Conservation (phyloP, 371 early-diverging fungal species). For the Apophysomyces trapeziformis region DNA sequence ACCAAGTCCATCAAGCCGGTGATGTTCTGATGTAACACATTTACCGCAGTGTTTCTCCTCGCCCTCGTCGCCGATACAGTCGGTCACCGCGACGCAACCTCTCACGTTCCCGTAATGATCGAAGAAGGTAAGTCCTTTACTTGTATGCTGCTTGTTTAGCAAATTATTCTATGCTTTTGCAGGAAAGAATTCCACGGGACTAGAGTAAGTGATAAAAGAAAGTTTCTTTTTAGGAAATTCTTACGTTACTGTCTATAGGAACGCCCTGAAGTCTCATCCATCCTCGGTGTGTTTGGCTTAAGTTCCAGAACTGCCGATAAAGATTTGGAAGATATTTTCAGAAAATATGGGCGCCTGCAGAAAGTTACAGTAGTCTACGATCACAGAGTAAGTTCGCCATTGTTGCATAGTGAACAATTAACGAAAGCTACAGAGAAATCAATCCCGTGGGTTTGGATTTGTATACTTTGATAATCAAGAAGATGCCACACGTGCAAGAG, state of each 20-base stretch:
- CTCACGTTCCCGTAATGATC: not conserved
- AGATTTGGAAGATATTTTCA: slow-evolving; percentile 73
- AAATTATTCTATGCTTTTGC: slow-evolving; percentile 5
- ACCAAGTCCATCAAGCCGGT: slow-evolving; percentile 11
- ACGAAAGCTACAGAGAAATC: slow-evolving; percentile 16
- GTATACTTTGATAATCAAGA: slow-evolving; percentile 84
- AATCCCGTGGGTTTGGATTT: slow-evolving; percentile 82
- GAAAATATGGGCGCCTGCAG: slow-evolving; percentile 65
- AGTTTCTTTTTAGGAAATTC: not conserved
- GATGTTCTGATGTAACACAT: slow-evolving; percentile 12
- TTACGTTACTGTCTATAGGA: slow-evolving; percentile 22
- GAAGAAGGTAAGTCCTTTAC: slow-evolving; percentile 21
- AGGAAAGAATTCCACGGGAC: slow-evolving; percentile 54
- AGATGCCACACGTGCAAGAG: slow-evolving; percentile 77
- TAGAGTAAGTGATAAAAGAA: slow-evolving; percentile 27
- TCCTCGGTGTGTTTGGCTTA: slow-evolving; percentile 84
- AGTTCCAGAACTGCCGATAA: slow-evolving; percentile 69
- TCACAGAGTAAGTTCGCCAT: slow-evolving; percentile 48
- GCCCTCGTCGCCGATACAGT: slow-evolving; percentile 35
- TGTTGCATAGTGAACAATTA: not conserved
- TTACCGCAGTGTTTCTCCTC: slow-evolving; percentile 26
- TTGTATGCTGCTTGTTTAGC: not conserved
- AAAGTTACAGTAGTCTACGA: slow-evolving; percentile 65
- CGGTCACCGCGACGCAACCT: slow-evolving; percentile 29
- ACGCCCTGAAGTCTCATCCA: slow-evolving; percentile 57